Evolutionary conservation across 179 eudicot genomes (phyloP), one percentile per base, ranked within the genome.

Genomic region (Corrigiola litoralis): DNA sequence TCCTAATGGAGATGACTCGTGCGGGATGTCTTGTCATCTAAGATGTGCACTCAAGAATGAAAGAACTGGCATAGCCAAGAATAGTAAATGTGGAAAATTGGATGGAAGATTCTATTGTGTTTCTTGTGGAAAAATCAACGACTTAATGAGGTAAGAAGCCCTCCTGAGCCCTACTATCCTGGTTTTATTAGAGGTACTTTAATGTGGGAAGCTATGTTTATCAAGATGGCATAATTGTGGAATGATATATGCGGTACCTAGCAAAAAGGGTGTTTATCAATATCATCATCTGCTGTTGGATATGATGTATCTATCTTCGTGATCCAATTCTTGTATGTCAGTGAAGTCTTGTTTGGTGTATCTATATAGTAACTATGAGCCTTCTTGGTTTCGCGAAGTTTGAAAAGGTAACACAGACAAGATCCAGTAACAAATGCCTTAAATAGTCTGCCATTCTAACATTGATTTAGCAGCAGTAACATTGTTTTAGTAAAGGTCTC

Each of bases 21-120:
- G 92, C 62, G 85, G 86, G 21, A 62, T 81, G 64, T 84, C 88
- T 14, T 86, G 83, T 69, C 92, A 86, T 72, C 65, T 86, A 51
- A 73, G 61, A 37, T 86, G 92, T 71, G 92, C 92, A 16, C 63
- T 84, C 2, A 71, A 74, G 65, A 82, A 79, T 52, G 79, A 77
- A 58, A 69, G 76, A 66, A 68, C 81, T 18, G 85, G 84, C 41
- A 79, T 82, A 40, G 42, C 58, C 56, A 79, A 74, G 44, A 68
- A 65, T 42, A 67, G 77, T 53, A 51, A 52, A 57, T 65, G 51
- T 56, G 67, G 57, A 28, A 74, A 80, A 45, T 70, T 81, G 72
- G 92, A 83, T 54, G 88, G 86, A 28, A 69, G 68, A 33, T 86
- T 77, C 56, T 72, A 50, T 48, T 86, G 92, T 72, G 79, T 81